A percentile compares a stretch with the other conserved stretches of the same genome.
These are phyloP conservation scores for Alternaria incomplexa DNA, from an alignment of 2,329 filamentous ascomycete species.

Conservation along the genomic window DNA sequence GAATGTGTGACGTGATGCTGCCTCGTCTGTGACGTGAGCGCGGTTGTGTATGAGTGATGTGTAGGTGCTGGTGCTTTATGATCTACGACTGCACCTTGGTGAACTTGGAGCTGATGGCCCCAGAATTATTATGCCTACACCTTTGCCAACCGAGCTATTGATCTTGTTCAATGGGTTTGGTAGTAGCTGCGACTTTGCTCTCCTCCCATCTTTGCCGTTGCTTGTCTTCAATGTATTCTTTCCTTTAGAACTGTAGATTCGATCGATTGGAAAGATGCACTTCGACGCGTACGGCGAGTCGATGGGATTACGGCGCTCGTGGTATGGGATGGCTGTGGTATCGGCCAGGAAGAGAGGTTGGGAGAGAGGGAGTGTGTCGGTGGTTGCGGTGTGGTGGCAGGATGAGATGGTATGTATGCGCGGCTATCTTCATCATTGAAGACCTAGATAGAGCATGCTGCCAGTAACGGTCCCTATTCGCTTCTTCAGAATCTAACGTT, in stretches of 20 bases:
- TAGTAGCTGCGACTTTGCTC: background rate
- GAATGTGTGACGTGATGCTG: background rate
- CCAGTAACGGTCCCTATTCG: background rate
- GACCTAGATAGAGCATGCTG: background rate
- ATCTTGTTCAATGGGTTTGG: background rate
- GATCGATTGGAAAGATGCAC: background rate
- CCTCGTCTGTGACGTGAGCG: background rate
- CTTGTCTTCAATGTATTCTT: background rate
- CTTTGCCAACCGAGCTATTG: background rate
- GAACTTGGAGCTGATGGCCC: rapidly evolving
- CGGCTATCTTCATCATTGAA: background rate
- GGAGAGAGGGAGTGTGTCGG: background rate
- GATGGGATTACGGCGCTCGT: background rate
- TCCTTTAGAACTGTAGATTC: background rate
- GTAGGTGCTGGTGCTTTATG: background rate
- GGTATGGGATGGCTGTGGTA: background rate
- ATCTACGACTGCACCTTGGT: background rate
- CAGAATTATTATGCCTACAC: background rate
- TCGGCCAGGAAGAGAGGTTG: background rate
- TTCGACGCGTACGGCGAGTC: rapidly evolving
- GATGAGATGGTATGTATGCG: background rate
- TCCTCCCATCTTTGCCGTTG: background rate
- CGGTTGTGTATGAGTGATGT: background rate
- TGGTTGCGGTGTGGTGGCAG: background rate
- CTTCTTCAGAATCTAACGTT: background rate